These are phyloP conservation scores for Ananas comosus DNA, from an alignment of 176 grass and related monocot species.

Conservation along the genomic window DNA sequence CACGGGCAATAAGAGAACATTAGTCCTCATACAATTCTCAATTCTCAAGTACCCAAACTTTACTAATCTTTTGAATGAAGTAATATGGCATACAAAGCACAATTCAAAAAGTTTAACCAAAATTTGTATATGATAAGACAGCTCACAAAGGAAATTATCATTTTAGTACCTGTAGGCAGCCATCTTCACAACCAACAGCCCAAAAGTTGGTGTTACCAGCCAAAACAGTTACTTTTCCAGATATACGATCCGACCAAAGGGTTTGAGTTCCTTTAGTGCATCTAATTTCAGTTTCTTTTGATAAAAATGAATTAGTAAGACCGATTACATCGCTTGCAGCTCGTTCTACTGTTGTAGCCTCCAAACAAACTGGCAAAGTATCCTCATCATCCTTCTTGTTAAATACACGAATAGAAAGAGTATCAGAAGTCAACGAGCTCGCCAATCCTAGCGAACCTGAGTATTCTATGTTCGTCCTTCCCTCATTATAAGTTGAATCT, in stretches of 20 bases:
- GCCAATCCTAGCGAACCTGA: constrained; percentile 36
- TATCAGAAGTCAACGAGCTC: constrained; percentile 19
- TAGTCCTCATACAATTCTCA: neutral
- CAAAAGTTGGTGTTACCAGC: constrained; percentile 93
- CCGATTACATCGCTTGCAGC: constrained; percentile 57
- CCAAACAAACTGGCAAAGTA: constrained; percentile 46
- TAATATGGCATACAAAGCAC: neutral
- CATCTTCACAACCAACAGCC: constrained; percentile 88
- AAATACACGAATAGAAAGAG: constrained; percentile 45
- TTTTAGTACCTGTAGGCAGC: constrained; percentile 74
- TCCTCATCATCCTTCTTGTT: constrained; percentile 49
- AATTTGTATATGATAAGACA: neutral
- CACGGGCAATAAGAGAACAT: neutral
- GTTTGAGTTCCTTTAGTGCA: constrained; percentile 58
- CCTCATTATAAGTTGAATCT: constrained; percentile 25
- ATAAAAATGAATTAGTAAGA: constrained; percentile 39
- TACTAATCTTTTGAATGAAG: neutral
- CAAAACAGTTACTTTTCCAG: constrained; percentile 83
- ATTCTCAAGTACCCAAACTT: neutral
- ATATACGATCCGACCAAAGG: constrained; percentile 86
- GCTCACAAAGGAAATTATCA: neutral
- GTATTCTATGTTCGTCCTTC: constrained; percentile 48
- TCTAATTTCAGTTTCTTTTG: constrained; percentile 74
- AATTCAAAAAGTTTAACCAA: neutral
- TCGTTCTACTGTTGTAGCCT: constrained; percentile 66